Percentiles rank a stretch among this genome's conserved stretches.
Evolutionary conservation across 176 grass and related monocot species (phyloP).

Genomic region (Melocanna baccifera): DNA sequence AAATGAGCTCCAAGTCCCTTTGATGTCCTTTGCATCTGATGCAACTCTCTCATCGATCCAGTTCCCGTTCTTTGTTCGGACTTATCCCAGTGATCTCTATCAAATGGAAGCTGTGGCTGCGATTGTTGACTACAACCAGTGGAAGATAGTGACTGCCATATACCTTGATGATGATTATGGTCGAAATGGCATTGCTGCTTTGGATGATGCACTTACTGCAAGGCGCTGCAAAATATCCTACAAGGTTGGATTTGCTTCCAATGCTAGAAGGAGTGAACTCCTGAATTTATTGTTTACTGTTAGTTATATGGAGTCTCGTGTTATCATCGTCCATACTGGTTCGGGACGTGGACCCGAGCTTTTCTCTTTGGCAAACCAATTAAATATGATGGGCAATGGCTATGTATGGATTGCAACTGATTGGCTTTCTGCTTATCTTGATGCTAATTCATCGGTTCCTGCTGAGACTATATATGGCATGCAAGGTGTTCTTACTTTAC

Average conservation of each 20-base stretch:
- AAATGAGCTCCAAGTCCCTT: constrained; percentile 82
- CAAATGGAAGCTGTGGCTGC: constrained; percentile 84
- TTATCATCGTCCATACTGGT: constrained; percentile 73
- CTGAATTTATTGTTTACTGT: constrained; percentile 58
- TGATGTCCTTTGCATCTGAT: constrained; percentile 84
- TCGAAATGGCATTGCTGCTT: constrained; percentile 80
- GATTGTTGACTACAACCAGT: constrained; percentile 73
- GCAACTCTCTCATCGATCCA: constrained; percentile 77
- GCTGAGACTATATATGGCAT: constrained; percentile 60
- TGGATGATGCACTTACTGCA: constrained; percentile 66
- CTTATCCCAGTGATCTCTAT: constrained; percentile 66
- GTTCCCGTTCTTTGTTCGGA: constrained; percentile 87
- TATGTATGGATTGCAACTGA: constrained; percentile 96
- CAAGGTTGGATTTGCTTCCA: constrained; percentile 47
- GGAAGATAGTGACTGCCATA: constrained; percentile 79
- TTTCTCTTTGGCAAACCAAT: constrained; percentile 58
- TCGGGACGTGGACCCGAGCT: constrained; percentile 38
- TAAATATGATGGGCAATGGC: constrained; percentile 80
- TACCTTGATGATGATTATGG: constrained; percentile 89
- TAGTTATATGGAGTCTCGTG: constrained; percentile 73
- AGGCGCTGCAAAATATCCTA: constrained; percentile 73
- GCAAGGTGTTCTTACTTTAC: constrained; percentile 86
- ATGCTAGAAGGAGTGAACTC: constrained; percentile 52
- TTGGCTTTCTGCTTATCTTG: constrained; percentile 75
- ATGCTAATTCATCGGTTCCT: constrained; percentile 61